Base-by-base conservation (phyloP, 305 asterid species). In the Ilex paraguariensis region DNA sequence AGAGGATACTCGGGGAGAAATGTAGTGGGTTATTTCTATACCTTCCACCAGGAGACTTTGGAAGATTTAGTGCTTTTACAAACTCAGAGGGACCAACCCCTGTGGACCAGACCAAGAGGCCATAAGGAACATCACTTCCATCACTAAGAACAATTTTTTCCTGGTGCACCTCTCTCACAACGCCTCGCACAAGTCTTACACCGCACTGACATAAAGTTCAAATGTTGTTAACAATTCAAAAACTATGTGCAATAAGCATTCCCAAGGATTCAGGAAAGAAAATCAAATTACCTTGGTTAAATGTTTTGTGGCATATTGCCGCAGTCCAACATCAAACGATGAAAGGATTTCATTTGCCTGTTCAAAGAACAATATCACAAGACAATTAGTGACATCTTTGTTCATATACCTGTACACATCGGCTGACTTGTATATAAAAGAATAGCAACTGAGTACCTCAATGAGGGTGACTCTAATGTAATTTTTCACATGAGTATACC, bases 21-120 rank as follows among this genome's bases (percentile, higher is more conserved):
- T 36, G 42, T 36, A 36, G 6, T 36, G 48, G 7, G 10, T 13
- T 59, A 21, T 21, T 21, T 21, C 28, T 21, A 28, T 84, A 91
- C 98, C 98, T 88, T 83, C 96, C 95, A 61, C 98, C 96, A 0
- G 78, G 94, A 66, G 98, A 81, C 74, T 84, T 86, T 57, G 98
- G 91, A 68, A 91, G 68, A 61, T 70, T 13, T 54, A 91, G 81
- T 28, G 95, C 72, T 69, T 64, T 91, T 7, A 86, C 82, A 33
- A 91, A 86, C 30, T 76, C 73, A 13, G 98, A 88, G n/a, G 96
- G 90, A 61, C 98, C 98, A 63, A 88, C 94, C 4, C 98, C 98
- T 31, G 96, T 86, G n/a, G 98, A 91, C 98, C 96, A 91, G 30
- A 91, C 87, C 10, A 91, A 88, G 42, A 91, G 91, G 28, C 98